Conservation (phyloP, 129 eudicot species). For the Heracleum sosnowskyi region DNA sequence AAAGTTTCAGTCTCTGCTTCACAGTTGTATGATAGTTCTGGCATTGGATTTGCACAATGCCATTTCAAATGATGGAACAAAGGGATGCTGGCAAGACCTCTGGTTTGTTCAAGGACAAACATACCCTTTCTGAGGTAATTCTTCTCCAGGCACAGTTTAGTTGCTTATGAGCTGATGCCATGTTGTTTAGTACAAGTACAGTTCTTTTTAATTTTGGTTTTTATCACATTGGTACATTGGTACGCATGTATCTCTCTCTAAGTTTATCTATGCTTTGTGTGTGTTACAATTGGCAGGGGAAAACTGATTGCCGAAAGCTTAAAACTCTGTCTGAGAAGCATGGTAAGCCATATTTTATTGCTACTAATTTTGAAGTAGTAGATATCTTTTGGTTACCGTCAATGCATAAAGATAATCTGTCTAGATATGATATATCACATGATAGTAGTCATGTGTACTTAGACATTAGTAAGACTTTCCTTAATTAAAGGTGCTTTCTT, state of each 20-base stretch:
- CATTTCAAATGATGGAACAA: conserved; percentile 12
- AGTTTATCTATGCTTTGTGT: not conserved
- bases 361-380: not conserved
- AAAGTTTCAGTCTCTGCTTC: not conserved
- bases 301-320: conserved; percentile 5
- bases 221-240: not conserved
- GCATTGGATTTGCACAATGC: conserved; percentile 6
- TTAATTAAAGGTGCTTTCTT: not conserved
- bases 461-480: not conserved
- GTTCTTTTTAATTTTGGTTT: not conserved
- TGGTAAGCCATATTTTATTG: conserved; percentile 4
- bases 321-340: conserved; percentile 1
- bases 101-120: conserved; percentile 4
- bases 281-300: conserved; percentile 2
- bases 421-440: not conserved
- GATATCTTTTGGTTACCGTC: not conserved
- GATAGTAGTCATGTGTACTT: not conserved
- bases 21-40: not conserved
- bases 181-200: not conserved
- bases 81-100: conserved; percentile 6
- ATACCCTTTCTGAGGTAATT: conserved; percentile 12
- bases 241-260: not conserved
- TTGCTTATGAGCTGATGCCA: not conserved
- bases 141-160: not conserved
- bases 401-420: not conserved